These are phyloP conservation scores for Apium graveolens DNA, from an alignment of 129 eudicot species.

Conservation along the genomic window DNA sequence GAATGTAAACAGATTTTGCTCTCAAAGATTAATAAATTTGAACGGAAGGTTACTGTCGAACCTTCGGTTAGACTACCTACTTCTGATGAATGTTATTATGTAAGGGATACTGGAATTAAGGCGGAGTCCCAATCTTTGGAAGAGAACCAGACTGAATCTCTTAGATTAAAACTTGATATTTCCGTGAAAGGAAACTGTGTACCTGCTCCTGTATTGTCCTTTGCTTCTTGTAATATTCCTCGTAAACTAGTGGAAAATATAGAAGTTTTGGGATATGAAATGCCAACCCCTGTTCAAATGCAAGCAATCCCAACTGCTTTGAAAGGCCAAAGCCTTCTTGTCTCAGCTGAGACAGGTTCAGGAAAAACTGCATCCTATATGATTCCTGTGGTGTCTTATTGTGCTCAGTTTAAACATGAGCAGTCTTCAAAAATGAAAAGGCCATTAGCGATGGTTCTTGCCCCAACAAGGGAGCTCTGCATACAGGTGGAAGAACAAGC, in stretches of 20 bases:
- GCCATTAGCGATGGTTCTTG: constrained; percentile 58
- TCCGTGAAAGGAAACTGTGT: constrained; percentile 47
- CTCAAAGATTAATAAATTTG: constrained; percentile 33
- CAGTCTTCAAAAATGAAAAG: constrained; percentile 24
- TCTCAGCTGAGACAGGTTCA: constrained; percentile 92
- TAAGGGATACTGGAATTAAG: constrained; percentile 33
- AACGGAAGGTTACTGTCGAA: constrained; percentile 25
- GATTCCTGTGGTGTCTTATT: constrained; percentile 57
- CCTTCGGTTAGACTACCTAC: constrained; percentile 49
- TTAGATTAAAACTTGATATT: constrained; percentile 65
- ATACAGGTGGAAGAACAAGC: constrained; percentile 96
- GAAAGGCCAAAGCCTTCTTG: constrained; percentile 63
- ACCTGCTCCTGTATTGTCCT: constrained; percentile 63
- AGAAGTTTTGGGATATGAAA: constrained; percentile 72
- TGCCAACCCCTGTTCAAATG: constrained; percentile 97
- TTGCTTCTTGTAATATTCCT: constrained; percentile 59
- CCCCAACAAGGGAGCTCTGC: constrained; percentile 91
- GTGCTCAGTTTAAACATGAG: constrained; percentile 33
- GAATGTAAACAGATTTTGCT: constrained; percentile 70
- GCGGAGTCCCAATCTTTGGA: constrained; percentile 22
- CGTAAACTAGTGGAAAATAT: constrained; percentile 67
- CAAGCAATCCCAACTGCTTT: constrained; percentile 91
- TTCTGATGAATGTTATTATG: constrained; percentile 74
- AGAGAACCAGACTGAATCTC: constrained; percentile 28
- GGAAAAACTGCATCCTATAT: constrained; percentile 90